phyloP scores from a whole-genome alignment of 2,329 filamentous ascomycete species.

The Talaromyces sp. region DNA sequence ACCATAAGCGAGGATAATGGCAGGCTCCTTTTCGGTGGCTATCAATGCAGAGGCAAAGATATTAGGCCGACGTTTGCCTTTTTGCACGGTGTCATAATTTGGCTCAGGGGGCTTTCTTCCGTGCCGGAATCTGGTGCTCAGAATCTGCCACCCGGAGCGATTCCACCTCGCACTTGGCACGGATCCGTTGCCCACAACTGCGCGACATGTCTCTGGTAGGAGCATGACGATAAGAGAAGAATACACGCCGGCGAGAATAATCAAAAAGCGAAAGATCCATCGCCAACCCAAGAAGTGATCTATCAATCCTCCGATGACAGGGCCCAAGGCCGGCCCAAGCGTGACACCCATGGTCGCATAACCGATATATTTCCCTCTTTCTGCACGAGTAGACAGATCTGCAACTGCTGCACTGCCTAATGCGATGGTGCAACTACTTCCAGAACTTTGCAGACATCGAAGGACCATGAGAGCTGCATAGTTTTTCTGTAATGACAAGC shows the following conservation, averaged over 20 bases:
- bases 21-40: conserved; percentile 22
- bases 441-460: conserved; percentile 35
- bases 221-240: conserved; percentile 32
- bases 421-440: conserved; percentile 41
- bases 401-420: conserved; percentile 38
- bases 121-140: not conserved
- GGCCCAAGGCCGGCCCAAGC: conserved; percentile 35
- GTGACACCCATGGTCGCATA: conserved; percentile 32
- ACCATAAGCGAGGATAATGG: conserved; percentile 10
- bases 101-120: not conserved
- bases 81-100: conserved; percentile 2
- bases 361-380: conserved; percentile 43
- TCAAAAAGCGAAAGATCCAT: conserved; percentile 48
- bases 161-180: conserved; percentile 25
- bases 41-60: conserved; percentile 25
- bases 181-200: conserved; percentile 37
- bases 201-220: conserved; percentile 38
- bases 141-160: not conserved
- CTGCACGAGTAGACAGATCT: conserved; percentile 36
- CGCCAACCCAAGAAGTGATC: conserved; percentile 38
- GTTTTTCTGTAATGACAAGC: conserved; percentile 34
- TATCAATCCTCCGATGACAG: conserved; percentile 35
- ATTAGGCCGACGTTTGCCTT: not conserved
- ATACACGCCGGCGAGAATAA: conserved; percentile 43
- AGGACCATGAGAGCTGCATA: conserved; percentile 35